Evolutionary conservation across 1,284 basidiomycete genomes (phyloP).

Genomic region (Volvariella surrecta): DNA sequence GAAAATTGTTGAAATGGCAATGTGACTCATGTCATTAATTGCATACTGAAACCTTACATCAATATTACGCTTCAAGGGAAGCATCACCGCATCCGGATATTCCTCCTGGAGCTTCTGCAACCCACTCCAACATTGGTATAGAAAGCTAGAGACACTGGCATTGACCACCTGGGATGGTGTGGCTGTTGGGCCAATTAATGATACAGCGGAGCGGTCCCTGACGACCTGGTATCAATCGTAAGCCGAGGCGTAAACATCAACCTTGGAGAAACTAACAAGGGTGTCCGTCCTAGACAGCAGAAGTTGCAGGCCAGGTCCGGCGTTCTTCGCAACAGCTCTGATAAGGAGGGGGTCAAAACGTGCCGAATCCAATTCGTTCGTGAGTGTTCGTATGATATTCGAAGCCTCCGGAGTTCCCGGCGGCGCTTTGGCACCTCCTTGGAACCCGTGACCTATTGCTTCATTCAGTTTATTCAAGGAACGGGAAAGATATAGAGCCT

Average conservation of each 20-base stretch:
- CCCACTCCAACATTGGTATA: constrained; percentile 74
- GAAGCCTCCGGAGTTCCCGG: constrained; percentile 73
- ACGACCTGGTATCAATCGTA: constrained; percentile 39
- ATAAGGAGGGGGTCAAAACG: constrained; percentile 89
- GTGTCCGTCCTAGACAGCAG: constrained; percentile 55
- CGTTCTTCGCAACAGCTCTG: constrained; percentile 69
- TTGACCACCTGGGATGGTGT: constrained; percentile 75
- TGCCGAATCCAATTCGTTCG: constrained; percentile 89
- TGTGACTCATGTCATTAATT: constrained; percentile 4
- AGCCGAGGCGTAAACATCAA: constrained; percentile 1
- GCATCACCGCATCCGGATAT: constrained; percentile 55
- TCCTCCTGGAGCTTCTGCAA: constrained; percentile 65
- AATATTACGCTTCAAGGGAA: constrained; percentile 53
- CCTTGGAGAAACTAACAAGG: constrained; percentile 43
- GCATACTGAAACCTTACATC: constrained; percentile 34
- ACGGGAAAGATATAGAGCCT: constrained; percentile 79
- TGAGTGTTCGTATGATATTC: constrained; percentile 65
- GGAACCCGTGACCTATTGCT: constrained; percentile 64
- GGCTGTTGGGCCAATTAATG: constrained; percentile 67
- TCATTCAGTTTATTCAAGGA: constrained; percentile 78
- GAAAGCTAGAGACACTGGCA: constrained; percentile 64
- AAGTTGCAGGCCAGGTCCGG: constrained; percentile 56
- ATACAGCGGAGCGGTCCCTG: constrained; percentile 71
- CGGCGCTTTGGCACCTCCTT: constrained; percentile 54
- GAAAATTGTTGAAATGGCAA: constrained; percentile 6